These are phyloP conservation scores for Gentiana macrophylla DNA, from an alignment of 257 asterid genomes.

Conservation along the genomic window DNA sequence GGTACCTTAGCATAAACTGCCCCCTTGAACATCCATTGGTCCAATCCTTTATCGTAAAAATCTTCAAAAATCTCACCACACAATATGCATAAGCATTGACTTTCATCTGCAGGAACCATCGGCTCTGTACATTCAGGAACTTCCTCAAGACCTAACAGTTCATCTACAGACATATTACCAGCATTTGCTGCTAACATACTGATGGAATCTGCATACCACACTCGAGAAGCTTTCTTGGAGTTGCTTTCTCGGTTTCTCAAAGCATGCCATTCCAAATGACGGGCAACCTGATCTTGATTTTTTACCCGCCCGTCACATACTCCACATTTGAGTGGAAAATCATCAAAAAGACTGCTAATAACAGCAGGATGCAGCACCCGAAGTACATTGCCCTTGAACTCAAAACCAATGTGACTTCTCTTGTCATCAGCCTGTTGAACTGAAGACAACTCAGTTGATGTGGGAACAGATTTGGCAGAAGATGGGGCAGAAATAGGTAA, in stretches of 20 bases:
- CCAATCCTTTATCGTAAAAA: conserved; percentile 41
- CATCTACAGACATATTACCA: conserved; percentile 14
- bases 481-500: conserved; percentile 22
- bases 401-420: conserved; percentile 47
- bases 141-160: conserved; percentile 23
- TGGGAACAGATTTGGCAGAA: conserved; percentile 18
- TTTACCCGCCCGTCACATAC: conserved; percentile 55
- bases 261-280: conserved; percentile 83
- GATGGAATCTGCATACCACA: conserved; percentile 48
- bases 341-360: conserved; percentile 48
- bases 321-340: conserved; percentile 52
- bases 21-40: conserved; percentile 79
- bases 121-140: conserved; percentile 26
- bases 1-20: conserved; percentile 47
- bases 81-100: conserved; percentile 66
- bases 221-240: conserved; percentile 34
- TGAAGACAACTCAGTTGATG: conserved; percentile 18
- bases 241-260: conserved; percentile 20
- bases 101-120: conserved; percentile 85
- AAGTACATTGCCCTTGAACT: conserved; percentile 53
- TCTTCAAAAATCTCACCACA: conserved; percentile 86
- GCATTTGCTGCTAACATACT: conserved; percentile 46
- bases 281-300: conserved; percentile 45
- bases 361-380: conserved; percentile 53
- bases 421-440: conserved; percentile 23